Percentiles rank a stretch among this genome's conserved stretches.
Conservation (phyloP, 2,329 filamentous ascomycete species). For the Calonectria pauciramosa region DNA sequence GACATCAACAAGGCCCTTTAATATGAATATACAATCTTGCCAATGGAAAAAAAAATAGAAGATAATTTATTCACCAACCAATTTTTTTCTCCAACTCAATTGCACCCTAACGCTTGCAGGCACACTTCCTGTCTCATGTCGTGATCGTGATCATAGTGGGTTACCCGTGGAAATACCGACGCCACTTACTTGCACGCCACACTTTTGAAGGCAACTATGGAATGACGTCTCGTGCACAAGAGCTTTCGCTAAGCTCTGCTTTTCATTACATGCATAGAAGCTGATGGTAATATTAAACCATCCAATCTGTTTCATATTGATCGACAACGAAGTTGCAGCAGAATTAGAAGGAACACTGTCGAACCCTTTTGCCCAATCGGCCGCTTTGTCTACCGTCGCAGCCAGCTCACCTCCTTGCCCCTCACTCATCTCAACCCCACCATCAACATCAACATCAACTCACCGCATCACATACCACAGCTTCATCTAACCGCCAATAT, state of each 20-base stretch:
- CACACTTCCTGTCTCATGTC: neutral
- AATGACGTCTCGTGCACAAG: slow-evolving; percentile 44
- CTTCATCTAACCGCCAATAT: slow-evolving; percentile 60
- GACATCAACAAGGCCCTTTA: neutral
- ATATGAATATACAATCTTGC: neutral
- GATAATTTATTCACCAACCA: neutral
- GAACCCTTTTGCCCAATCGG: neutral
- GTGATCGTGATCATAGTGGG: neutral
- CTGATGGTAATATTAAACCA: neutral
- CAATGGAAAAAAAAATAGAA: neutral
- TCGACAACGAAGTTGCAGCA: neutral
- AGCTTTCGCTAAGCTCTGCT: slow-evolving; percentile 22
- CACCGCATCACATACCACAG: slow-evolving; percentile 22
- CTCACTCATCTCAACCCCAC: slow-evolving; percentile 39
- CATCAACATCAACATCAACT: slow-evolving; percentile 37
- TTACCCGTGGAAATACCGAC: slow-evolving; percentile 46
- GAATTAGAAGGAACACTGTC: slow-evolving; percentile 1
- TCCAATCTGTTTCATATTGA: neutral
- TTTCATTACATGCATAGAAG: neutral
- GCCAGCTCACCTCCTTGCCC: slow-evolving; percentile 34
- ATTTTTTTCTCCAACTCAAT: too few species aligned
- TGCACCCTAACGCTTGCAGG: neutral
- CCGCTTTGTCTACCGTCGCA: slow-evolving; percentile 15
- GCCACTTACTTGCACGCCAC: slow-evolving; percentile 26
- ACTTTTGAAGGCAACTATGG: slow-evolving; percentile 39